A percentile compares a stretch with the other conserved stretches of the same genome.
phyloP scores from a whole-genome alignment of 495 filamentous ascomycete species.

The Penicillium longicatenatum region DNA sequence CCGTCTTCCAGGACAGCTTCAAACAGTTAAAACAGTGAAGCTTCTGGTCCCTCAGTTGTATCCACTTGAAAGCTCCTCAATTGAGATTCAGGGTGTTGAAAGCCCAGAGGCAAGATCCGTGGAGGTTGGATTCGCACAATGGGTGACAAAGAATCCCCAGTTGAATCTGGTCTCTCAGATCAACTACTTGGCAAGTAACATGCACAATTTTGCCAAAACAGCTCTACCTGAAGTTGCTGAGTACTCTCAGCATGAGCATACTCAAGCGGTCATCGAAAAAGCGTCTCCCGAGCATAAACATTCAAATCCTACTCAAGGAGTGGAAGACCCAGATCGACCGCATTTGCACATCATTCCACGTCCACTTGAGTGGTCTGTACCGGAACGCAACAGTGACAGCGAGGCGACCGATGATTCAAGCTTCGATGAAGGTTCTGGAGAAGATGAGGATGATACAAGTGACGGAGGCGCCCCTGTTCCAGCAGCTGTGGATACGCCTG shows the following conservation, averaged over 20 bases:
- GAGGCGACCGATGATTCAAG: conserved; percentile 37
- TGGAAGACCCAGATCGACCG: conserved; percentile 46
- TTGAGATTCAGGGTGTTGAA: conserved; percentile 66
- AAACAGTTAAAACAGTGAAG: conserved; percentile 62
- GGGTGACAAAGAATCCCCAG: conserved; percentile 56
- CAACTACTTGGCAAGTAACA: conserved; percentile 76
- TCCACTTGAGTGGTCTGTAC: conserved; percentile 76
- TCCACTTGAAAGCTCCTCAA: conserved; percentile 66
- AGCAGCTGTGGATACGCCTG: conserved; percentile 39
- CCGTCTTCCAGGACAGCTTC: conserved; percentile 64
- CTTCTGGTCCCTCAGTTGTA: conserved; percentile 74
- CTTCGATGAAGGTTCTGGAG: conserved; percentile 30
- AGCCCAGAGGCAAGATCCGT: conserved; percentile 60
- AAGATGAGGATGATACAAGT: conserved; percentile 39
- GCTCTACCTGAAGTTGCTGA: conserved; percentile 30
- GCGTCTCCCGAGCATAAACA: conserved; percentile 20
- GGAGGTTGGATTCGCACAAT: conserved; percentile 65
- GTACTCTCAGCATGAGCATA: conserved; percentile 15
- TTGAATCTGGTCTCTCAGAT: conserved; percentile 71
- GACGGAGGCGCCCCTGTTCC: conserved; percentile 44
- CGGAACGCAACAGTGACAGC: conserved; percentile 40
- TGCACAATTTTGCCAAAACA: conserved; percentile 66
- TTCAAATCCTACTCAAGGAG: conserved; percentile 19
- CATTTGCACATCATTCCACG: conserved; percentile 79
- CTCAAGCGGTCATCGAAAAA: background rate